These are phyloP conservation scores for Colletotrichum truncatum DNA, from an alignment of 2,329 filamentous ascomycete genomes.

Conservation along the genomic window DNA sequence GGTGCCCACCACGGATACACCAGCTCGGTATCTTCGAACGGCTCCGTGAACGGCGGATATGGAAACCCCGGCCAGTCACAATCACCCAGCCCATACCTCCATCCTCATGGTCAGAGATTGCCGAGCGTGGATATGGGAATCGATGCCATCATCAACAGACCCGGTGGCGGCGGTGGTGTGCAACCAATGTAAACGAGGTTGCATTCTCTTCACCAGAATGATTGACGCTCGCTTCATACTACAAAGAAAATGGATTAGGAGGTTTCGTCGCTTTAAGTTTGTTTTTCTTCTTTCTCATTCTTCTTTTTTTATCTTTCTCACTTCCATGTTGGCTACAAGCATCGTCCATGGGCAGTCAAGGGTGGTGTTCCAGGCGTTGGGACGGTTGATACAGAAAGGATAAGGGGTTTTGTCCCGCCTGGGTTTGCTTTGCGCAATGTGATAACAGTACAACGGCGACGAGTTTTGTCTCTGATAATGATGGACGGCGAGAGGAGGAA, in stretches of 20 bases:
- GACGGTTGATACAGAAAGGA: background rate
- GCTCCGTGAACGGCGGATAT: slow-evolving; percentile 43
- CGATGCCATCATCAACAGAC: slow-evolving; percentile 65
- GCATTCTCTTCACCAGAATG: background rate
- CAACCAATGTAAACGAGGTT: slow-evolving; percentile 28
- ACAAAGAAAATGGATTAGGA: background rate
- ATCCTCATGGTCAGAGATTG: slow-evolving; percentile 52
- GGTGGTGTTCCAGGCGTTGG: slow-evolving; percentile 18
- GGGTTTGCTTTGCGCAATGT: slow-evolving; percentile 12
- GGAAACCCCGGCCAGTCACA: slow-evolving; percentile 36
- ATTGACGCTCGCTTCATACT: background rate
- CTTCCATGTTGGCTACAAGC: background rate
- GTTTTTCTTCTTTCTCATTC: slow-evolving; percentile 7
- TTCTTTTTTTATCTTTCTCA: slow-evolving; percentile 1
- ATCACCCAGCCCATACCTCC: slow-evolving; percentile 33
- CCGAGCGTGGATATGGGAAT: slow-evolving; percentile 70
- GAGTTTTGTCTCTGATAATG: slow-evolving; percentile 15
- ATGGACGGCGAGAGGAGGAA: background rate
- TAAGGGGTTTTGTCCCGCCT: no score
- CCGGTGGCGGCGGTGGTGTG: slow-evolving; percentile 40
- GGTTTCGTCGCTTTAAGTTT: slow-evolving; percentile 1
- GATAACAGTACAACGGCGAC: background rate
- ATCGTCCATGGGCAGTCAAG: background rate
- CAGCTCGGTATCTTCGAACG: slow-evolving; percentile 61
- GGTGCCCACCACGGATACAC: slow-evolving; percentile 55